Conservation (phyloP, 192 early-diverging fungal genomes). For the Pilaira anomala region DNA sequence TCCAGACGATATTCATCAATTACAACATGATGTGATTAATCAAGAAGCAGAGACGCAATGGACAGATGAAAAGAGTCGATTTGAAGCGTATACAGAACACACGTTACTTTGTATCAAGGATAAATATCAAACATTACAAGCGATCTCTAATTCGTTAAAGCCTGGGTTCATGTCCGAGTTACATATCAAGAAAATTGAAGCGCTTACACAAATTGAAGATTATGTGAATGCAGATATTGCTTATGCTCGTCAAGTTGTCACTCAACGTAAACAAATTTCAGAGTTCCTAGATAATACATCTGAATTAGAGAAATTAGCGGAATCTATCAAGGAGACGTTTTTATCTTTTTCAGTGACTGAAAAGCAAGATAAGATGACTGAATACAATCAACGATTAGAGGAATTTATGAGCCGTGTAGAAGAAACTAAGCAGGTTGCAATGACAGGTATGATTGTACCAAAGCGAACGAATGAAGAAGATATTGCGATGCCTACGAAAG, state of each 20-base stretch:
- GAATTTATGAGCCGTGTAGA: background rate
- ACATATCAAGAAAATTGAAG: constrained; percentile 13
- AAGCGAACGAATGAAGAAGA: constrained; percentile 3
- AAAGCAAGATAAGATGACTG: background rate
- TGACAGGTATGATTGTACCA: background rate
- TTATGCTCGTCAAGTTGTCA: constrained; percentile 8
- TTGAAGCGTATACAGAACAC: background rate
- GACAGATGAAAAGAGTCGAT: background rate
- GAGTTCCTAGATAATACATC: constrained; percentile 1
- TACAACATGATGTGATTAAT: background rate
- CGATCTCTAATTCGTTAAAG: background rate
- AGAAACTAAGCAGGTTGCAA: background rate
- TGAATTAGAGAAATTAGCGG: constrained; percentile 13
- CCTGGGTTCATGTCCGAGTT: constrained; percentile 12
- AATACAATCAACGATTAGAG: background rate
- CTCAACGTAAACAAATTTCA: constrained; percentile 10
- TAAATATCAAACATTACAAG: background rate
- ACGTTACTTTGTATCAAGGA: background rate
- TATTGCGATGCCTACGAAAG: constrained; percentile 9
- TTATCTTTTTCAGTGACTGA: background rate
- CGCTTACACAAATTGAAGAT: background rate
- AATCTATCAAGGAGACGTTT: constrained; percentile 12
- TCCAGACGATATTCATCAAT: background rate
- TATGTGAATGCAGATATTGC: background rate
- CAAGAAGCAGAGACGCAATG: background rate